Percentiles rank a stretch among this genome's conserved stretches.
These are phyloP conservation scores for Geosmithia flava DNA, from an alignment of 2,329 filamentous ascomycete species.

Conservation along the genomic window DNA sequence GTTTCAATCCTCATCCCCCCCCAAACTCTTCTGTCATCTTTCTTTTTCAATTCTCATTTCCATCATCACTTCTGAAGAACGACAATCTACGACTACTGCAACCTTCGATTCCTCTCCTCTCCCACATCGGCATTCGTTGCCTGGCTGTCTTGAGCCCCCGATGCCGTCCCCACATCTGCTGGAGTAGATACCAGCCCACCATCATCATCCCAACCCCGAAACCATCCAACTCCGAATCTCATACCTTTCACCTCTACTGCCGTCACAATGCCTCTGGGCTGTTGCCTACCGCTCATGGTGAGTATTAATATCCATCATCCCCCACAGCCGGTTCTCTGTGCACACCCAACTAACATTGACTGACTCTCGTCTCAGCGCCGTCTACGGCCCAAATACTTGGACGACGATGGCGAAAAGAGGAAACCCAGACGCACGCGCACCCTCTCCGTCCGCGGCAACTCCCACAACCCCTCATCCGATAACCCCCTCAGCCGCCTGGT, in stretches of 20 bases:
- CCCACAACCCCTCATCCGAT: slow-evolving; percentile 15
- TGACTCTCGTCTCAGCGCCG: neutral
- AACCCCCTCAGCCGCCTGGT: slow-evolving; percentile 19
- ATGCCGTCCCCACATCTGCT: neutral
- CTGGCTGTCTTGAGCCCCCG: neutral
- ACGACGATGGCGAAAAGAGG: neutral
- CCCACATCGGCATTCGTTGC: neutral
- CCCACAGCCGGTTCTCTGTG: neutral
- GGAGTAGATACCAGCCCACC: neutral
- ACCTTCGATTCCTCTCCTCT: neutral
- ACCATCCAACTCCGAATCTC: neutral
- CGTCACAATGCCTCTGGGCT: slow-evolving; percentile 8
- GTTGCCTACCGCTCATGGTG: slow-evolving; percentile 10
- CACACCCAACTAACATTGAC: neutral
- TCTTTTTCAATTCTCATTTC: too few species aligned
- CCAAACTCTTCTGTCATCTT: too few species aligned
- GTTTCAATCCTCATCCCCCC: too few species aligned
- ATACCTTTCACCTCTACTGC: neutral
- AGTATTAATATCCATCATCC: neutral
- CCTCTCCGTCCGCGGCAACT: slow-evolving; percentile 25
- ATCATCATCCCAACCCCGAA: too few species aligned
- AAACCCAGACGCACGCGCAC: slow-evolving; percentile 10
- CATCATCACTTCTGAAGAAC: too few species aligned
- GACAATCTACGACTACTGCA: too few species aligned
- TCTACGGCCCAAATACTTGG: neutral